Base-by-base conservation (phyloP, 2,329 filamentous ascomycete genomes). In the Aspergillus calidoustus region DNA sequence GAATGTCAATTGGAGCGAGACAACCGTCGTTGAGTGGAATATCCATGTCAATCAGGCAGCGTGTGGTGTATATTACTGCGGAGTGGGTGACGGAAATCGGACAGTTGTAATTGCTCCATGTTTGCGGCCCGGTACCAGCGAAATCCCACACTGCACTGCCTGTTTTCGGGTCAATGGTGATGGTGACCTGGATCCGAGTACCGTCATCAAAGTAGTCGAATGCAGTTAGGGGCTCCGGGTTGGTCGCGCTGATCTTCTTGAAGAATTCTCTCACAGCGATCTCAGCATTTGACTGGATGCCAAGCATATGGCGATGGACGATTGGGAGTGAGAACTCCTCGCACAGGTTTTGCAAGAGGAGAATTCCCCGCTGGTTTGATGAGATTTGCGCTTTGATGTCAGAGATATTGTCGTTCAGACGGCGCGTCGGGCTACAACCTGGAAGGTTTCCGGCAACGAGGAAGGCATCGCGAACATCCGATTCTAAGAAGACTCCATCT, bases 1-100 rank as follows among this genome's bases (percentile, higher is more conserved):
- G 82, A 71, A 95, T 89, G 55, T 87, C 84, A 69, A 95, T 91
- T 0, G 92, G 91, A 54, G 86, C 86, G 2, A 95, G 81, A 66
- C 92, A 96, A 64, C 92, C 92, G 77, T 96, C 91, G 78, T 96
- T 96, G 4, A 96, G 84, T 0, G 92, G 92, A 13, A 96, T 93
- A 67, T 94, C 91, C 66, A 91, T 87, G 44, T 85, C 88, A 69
- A 96, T 92, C 60, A 96, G 83, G 70, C 89, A 91, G 44, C 92
- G 88, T 15, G 96, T 82, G 68, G 90, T 92, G 81, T 96, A 96
- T 8, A 95, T 94, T 71, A 95, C 93, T 54, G 91, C 91, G 43
- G 86, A 90, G 77, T 91, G 92, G 0, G 91, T 93, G 53, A 95
- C 90, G 3, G 91, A 91, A 75, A 91, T 86, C 0, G 91, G 91